Evolutionary conservation across 352 stramenopile genomes (phyloP), one percentile per base, ranked within the genome.

Genomic region (Globisporangium nodosum): DNA sequence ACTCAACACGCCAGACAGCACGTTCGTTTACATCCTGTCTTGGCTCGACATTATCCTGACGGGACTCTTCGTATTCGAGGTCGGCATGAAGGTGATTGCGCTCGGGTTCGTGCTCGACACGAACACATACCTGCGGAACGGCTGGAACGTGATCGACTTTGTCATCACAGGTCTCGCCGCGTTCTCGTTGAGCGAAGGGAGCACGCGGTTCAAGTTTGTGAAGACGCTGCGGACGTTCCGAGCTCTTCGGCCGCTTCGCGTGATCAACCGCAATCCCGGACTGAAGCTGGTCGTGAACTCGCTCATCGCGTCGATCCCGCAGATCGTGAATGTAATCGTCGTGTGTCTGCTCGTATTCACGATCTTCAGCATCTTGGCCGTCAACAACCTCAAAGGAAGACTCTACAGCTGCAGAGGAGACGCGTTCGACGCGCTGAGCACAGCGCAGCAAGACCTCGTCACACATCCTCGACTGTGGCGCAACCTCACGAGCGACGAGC

Each of bases 61-160:
- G 0, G 58, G 80, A 20, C 48, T 97, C 8, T 98, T 98, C 68
- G 74, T 90, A 24, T 47, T 91, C 2, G 92, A 98, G 63, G 78
- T 86, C 18, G 61, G 76, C 16, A 60, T 97, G 37, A 98, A 98
- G 63, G 79, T 97, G 12, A 68, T 97, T 11, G 84, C 83, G 2
- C 56, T 92, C 20, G 90, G 90, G 12, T 88, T 93, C 21, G 20
- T 92, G 11, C 49, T 87, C 5, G 73, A 85, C 45, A 57, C 81
- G 30, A 65, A 81, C 30, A 67, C 69, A 27, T 97, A 97, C 51
- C 59, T 96, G 8, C 72, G 80, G 18, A 87, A 93, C 54, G 66
- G 67, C 35, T 98, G 90, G 89, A 98, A 98, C 63, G 56, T 89
- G 8, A 81, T 97, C 49, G 91, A 97, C 54, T 96, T 97, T 54